Evolutionary conservation across 73 alveolate species (phyloP), one percentile per base, ranked within the genome.

Genomic region (Diophrys sp.): DNA sequence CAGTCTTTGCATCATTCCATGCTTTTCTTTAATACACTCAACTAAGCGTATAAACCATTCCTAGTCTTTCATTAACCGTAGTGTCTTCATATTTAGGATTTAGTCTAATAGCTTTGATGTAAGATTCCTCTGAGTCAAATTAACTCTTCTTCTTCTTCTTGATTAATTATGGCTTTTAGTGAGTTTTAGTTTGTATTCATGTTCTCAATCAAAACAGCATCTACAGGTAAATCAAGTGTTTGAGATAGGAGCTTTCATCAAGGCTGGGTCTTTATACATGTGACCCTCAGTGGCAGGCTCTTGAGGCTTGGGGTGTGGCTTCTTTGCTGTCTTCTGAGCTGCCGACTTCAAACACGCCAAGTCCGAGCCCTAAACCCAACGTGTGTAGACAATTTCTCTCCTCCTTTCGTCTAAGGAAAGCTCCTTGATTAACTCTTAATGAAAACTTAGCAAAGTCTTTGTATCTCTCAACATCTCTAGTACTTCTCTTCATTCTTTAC

Each of bases 1-100:
- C 98, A 18, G 90, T 84, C 85, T 87, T 96, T 14, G 99, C 99
- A 76, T 97, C 99, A 33, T 90, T 89, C 99, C 99, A 97, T 1
- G 99, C 97, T 77, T 96, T 96, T 80, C 99, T 89, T 74, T 92
- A 89, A 14, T n/a, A n/a, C n/a, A n/a, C n/a, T n/a, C n/a, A n/a
- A n/a, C n/a, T n/a, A n/a, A n/a, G n/a, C n/a, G 90, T 88, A 80
- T 97, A 97, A 57, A 96, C 91, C 55, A 91, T 90, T 26, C 99
- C 99, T 11, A 97, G 87, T 31, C 99, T 74, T 33, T 96, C 91
- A 28, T 86, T 67, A 29, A 82, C 75, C 14, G 66, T 34, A 26
- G 66, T 76, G 75, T 82, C 90, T 34, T 82, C 74, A 11, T 67
- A 73, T 5, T 57, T 31, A 23, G 84, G 84, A 33, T 82, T 82